A percentile compares a stretch with the other conserved stretches of the same genome.
Evolutionary conservation across 768 basidiomycete species (phyloP).

Genomic region (Tricholomella constricta): DNA sequence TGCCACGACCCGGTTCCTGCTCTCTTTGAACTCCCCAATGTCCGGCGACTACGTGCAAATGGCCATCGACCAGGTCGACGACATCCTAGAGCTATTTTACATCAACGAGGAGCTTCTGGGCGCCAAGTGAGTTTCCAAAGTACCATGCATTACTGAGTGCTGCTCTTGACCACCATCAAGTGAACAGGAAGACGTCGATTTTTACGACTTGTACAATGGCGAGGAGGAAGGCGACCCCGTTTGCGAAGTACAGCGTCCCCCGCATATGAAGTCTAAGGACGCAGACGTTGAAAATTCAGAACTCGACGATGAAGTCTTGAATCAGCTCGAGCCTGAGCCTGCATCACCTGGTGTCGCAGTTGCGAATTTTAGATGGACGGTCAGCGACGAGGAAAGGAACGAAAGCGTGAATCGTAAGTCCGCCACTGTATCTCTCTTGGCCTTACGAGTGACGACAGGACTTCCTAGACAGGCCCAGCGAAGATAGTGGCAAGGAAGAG

Average conservation of each 20-base stretch:
- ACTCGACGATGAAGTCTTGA: background rate
- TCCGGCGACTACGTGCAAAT: background rate
- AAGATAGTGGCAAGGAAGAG: no score
- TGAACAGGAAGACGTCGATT: constrained; percentile 7
- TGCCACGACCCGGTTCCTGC: background rate
- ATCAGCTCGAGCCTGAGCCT: background rate
- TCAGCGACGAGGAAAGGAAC: no score
- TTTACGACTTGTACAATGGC: constrained; percentile 4
- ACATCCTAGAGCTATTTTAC: constrained; percentile 6
- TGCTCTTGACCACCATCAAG: background rate
- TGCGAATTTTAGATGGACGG: background rate
- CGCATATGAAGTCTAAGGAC: background rate
- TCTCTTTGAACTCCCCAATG: background rate
- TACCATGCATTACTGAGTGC: no score
- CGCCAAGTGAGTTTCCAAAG: background rate
- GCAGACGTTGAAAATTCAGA: background rate
- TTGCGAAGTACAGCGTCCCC: background rate
- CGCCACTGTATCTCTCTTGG: no score
- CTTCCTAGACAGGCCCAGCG: no score
- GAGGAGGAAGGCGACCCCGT: background rate
- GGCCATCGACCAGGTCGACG: constrained; percentile 2
- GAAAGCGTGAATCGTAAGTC: no score
- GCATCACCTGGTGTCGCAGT: background rate
- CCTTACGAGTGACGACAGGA: no score
- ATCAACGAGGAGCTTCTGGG: background rate